Conservation (phyloP, 768 basidiomycete genomes). For the Lentinus brumalis region DNA sequence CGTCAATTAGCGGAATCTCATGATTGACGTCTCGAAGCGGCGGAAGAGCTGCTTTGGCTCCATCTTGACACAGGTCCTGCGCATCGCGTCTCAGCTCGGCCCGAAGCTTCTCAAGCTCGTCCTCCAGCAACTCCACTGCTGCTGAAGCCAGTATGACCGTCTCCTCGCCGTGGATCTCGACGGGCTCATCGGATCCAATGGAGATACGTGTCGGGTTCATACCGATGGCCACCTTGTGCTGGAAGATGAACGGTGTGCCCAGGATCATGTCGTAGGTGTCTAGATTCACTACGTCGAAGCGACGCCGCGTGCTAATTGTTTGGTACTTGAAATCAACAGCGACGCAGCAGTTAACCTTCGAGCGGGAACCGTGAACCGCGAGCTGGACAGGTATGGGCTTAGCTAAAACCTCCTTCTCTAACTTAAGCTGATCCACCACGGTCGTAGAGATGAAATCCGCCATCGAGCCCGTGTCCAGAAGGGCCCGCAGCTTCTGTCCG, state of each 20-base stretch:
- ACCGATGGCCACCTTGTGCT: slow-evolving; percentile 18
- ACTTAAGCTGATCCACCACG: slow-evolving; percentile 29
- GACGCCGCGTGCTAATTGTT: neutral
- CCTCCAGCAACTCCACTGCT: slow-evolving; percentile 11
- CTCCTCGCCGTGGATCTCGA: slow-evolving; percentile 11
- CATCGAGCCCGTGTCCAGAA: slow-evolving; percentile 32
- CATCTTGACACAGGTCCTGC: slow-evolving; percentile 15
- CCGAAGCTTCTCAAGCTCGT: slow-evolving; percentile 16
- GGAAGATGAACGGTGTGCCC: slow-evolving; percentile 30
- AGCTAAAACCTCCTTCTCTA: slow-evolving; percentile 9
- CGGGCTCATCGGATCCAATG: neutral
- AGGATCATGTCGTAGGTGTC: slow-evolving; percentile 31
- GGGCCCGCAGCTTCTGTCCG: slow-evolving; percentile 15
- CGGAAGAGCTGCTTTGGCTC: slow-evolving; percentile 13
- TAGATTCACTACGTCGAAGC: slow-evolving; percentile 16
- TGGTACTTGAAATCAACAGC: slow-evolving; percentile 9
- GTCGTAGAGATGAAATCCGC: slow-evolving; percentile 36
- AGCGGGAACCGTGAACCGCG: slow-evolving; percentile 33
- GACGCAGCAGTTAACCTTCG: slow-evolving; percentile 27
- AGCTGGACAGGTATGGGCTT: slow-evolving; percentile 34
- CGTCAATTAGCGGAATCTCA: slow-evolving; percentile 23
- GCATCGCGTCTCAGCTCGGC: slow-evolving; percentile 17
- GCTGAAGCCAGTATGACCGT: slow-evolving; percentile 2
- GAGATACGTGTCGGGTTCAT: slow-evolving; percentile 14
- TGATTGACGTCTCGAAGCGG: slow-evolving; percentile 27